Percentiles rank a stretch among this genome's conserved stretches.
Conservation (phyloP, 2,329 filamentous ascomycete genomes). For the Trichoderma atroviride region DNA sequence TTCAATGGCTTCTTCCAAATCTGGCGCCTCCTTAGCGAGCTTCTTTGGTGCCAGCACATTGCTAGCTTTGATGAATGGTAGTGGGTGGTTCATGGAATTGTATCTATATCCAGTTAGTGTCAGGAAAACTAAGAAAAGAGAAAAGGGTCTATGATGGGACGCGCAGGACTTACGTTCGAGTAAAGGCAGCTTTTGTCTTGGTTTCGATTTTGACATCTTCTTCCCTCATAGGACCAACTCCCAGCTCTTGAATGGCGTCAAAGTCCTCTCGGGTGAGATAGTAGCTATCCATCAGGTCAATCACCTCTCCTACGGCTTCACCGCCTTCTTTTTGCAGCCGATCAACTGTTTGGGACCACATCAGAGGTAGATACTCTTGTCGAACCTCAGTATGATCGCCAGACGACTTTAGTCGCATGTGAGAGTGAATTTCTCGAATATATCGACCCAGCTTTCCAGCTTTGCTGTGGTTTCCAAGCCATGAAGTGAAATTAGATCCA, state of each 20-base stretch:
- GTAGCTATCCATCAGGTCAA: conserved; percentile 96
- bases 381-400: conserved; percentile 92
- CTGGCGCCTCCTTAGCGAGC: conserved; percentile 74
- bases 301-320: conserved; percentile 78
- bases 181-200: conserved; percentile 87
- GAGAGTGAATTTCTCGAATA: conserved; percentile 92
- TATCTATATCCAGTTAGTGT: conserved; percentile 58
- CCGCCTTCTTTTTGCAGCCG: conserved; percentile 77
- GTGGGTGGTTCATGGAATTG: conserved; percentile 80
- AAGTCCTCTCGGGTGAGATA: conserved; percentile 94
- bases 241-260: conserved; percentile 88
- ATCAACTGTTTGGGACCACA: conserved; percentile 81
- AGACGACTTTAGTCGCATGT: conserved; percentile 90
- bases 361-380: conserved; percentile 86
- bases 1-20: conserved; percentile 94
- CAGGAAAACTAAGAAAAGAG: neutral
- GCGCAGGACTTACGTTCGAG: conserved; percentile 68
- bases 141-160: neutral
- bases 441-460: conserved; percentile 74
- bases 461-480: conserved; percentile 96
- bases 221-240: conserved; percentile 81
- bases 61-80: conserved; percentile 95
- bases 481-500: conserved; percentile 78
- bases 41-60: conserved; percentile 74
- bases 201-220: conserved; percentile 76